Base-by-base conservation (phyloP, 2,329 filamentous ascomycete species). In the Stagonosporopsis vannaccii region DNA sequence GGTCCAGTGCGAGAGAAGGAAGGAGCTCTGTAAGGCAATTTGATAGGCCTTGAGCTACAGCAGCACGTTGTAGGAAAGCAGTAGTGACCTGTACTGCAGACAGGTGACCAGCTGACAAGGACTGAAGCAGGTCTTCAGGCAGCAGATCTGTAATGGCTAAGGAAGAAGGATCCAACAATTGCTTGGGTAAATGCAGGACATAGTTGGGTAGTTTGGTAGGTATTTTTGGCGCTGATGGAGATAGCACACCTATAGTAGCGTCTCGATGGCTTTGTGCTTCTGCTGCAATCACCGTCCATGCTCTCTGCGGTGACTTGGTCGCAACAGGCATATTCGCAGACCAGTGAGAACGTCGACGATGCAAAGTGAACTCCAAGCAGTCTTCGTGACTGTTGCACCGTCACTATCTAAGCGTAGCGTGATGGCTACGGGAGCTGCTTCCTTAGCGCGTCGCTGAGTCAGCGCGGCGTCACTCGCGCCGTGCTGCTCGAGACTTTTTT, bases 1-100 rank as follows among this genome's bases (percentile, higher is more conserved):
- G 67, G 4, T 59, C 59, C 3, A 81, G 59, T 3, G 79, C 78
- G 28, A 62, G 59, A 2, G 70, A 64, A 11, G 76, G 71, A 1
- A 80, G 66, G 0, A 63, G 56, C 42, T 55, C 48, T 9, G 66
- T 66, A 19, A 67, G 46, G 32, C 65, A 68, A 33, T 68, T 68
- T 1, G 62, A 59, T 2, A 74, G 61, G 3, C 64, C 56, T 51
- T 74, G 71, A 19, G 67, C 59, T 7, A 74, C 36, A 6, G 65
- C 69, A 35, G 71, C 65, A 28, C 59, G 61, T 17, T 64, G 68
- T 5, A 73, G 53, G 42, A 57, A 73, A 25, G 70, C 68, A 25
- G 39, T 56, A 3, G 70, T 69, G 12, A 73, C 71, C 17, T 62
- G 51, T 2, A 60, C 55, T 1, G 69, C 65, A 13, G 69, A 66